Evolutionary conservation across 2,329 filamentous ascomycete species (phyloP).

Genomic region (Microascus cirrosus): DNA sequence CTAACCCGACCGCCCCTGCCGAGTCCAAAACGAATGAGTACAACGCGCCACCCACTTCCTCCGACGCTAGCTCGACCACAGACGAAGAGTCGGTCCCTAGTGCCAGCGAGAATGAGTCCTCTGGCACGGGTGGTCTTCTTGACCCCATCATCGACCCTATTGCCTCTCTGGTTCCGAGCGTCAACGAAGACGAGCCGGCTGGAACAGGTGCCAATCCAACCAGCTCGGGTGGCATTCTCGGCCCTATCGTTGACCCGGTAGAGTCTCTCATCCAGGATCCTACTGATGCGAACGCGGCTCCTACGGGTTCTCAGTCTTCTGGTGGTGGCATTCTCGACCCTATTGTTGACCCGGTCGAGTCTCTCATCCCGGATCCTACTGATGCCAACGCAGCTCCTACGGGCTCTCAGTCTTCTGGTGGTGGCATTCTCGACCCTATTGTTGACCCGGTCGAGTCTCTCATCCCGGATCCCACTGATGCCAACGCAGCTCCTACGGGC

Average conservation of each 20-base stretch:
- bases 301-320: not conserved
- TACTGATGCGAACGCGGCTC: not conserved
- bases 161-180: constrained; percentile 6
- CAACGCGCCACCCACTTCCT: too few relatives aligned
- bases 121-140: constrained; percentile 6
- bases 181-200: not conserved
- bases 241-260: not conserved
- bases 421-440: not conserved
- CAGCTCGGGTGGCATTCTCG: not conserved
- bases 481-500: too few relatives aligned
- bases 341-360: not conserved
- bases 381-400: not conserved
- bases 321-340: not conserved
- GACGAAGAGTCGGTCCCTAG: too few relatives aligned
- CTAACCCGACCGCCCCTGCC: not conserved
- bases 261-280: not conserved
- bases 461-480: not conserved
- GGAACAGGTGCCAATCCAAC: too few relatives aligned
- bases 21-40: not conserved
- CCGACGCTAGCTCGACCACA: too few relatives aligned
- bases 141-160: constrained; percentile 7
- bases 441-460: not conserved
- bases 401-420: too few relatives aligned
- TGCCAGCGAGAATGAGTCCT: too few relatives aligned
- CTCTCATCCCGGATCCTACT: not conserved